phyloP scores from a whole-genome alignment of 805 yeast genomes.

The Spathaspora boniae region DNA sequence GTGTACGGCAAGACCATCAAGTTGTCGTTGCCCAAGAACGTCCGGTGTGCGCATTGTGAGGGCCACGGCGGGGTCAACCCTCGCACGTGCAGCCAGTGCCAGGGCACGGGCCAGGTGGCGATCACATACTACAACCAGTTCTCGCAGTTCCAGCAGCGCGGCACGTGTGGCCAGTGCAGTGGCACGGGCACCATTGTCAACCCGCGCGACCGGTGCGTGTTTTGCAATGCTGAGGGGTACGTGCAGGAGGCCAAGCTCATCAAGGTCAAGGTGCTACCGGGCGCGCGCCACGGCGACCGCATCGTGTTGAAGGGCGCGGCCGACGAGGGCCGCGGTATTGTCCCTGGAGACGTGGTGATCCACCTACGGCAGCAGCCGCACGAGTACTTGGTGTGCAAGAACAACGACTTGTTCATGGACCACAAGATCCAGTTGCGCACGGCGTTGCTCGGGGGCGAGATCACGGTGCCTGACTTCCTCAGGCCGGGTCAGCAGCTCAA shows the following conservation, averaged over 20 bases:
- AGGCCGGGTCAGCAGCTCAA: slow-evolving; percentile 29
- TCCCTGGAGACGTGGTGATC: slow-evolving; percentile 68
- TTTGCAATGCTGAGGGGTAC: slow-evolving; percentile 39
- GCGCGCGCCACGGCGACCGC: slow-evolving; percentile 49
- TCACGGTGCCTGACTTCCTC: slow-evolving; percentile 32
- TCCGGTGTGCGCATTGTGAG: slow-evolving; percentile 47
- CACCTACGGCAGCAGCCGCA: slow-evolving; percentile 44
- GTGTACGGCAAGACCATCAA: slow-evolving; percentile 56
- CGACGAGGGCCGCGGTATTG: slow-evolving; percentile 56
- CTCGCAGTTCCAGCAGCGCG: slow-evolving; percentile 38
- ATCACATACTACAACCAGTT: slow-evolving; percentile 40
- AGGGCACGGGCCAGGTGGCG: slow-evolving; percentile 45
- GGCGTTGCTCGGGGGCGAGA: slow-evolving; percentile 55
- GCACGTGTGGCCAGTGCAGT: slow-evolving; percentile 30
- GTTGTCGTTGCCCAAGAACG: slow-evolving; percentile 49
- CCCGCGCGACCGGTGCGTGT: slow-evolving; percentile 20
- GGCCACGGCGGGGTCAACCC: slow-evolving; percentile 50
- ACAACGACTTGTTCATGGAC: slow-evolving; percentile 42
- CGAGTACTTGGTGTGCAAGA: slow-evolving; percentile 38
- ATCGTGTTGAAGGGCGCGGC: slow-evolving; percentile 57
- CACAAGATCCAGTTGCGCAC: slow-evolving; percentile 49
- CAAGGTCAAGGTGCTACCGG: slow-evolving; percentile 52
- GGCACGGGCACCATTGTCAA: slow-evolving; percentile 30
- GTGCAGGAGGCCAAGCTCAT: slow-evolving; percentile 48
- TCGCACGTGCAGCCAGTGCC: slow-evolving; percentile 32